These are phyloP conservation scores for Fusarium neocosmosporiellum DNA, from an alignment of 2,329 filamentous ascomycete genomes.

Conservation along the genomic window DNA sequence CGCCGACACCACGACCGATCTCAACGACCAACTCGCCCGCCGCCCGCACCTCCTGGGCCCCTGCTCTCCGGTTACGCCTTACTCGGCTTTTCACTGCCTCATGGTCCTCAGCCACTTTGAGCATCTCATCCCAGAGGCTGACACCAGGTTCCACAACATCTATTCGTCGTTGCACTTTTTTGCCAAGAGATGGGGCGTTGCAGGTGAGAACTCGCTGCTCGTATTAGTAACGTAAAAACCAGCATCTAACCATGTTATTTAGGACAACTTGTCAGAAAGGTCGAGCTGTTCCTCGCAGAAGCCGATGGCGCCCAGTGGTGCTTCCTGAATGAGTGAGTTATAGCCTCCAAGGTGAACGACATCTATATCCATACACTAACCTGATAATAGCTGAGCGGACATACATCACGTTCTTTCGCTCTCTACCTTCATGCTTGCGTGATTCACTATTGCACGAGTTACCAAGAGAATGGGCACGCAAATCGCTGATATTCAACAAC, in stretches of 20 bases:
- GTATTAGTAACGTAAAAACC: background rate
- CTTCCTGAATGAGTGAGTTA: constrained; percentile 37
- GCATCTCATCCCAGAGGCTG: constrained; percentile 47
- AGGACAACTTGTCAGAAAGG: constrained; percentile 45
- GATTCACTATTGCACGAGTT: background rate
- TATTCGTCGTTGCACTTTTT: constrained; percentile 50
- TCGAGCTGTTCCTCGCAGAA: constrained; percentile 43
- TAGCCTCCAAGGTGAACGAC: background rate
- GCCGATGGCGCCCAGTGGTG: constrained; percentile 40
- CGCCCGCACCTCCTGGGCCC: constrained; percentile 47
- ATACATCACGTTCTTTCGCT: background rate
- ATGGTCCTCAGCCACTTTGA: constrained; percentile 49
- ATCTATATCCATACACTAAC: background rate
- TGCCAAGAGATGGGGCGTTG: constrained; percentile 50
- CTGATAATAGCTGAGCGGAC: background rate
- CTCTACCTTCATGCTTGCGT: background rate
- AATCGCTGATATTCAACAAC: constrained; percentile 2
- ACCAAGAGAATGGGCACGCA: background rate
- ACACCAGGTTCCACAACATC: constrained; percentile 48
- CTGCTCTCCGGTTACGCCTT: constrained; percentile 50
- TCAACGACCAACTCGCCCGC: constrained; percentile 48
- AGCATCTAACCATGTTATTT: constrained; percentile 18
- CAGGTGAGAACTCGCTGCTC: constrained; percentile 39
- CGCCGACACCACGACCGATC: constrained; percentile 49
- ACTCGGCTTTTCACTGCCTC: constrained; percentile 50